Evolutionary conservation across 192 early-diverging fungal genomes (phyloP).

Genomic region (Backusella mclennaniae): DNA sequence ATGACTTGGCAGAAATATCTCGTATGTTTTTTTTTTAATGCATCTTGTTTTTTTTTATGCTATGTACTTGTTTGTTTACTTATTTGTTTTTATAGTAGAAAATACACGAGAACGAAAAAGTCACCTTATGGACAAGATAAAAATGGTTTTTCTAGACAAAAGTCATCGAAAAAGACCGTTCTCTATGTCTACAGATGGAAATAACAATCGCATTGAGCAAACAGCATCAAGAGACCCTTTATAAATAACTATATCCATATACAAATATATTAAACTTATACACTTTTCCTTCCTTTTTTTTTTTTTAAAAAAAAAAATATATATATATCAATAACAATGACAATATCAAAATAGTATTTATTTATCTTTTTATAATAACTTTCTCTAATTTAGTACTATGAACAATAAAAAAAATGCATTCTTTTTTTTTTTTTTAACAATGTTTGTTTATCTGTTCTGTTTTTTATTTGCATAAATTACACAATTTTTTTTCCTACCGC

Average conservation of each 20-base stretch:
- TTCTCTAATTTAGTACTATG: too few relatives aligned
- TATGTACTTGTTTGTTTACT: neutral
- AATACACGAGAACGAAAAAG: neutral
- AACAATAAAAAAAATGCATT: neutral
- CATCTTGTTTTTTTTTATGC: neutral
- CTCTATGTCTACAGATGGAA: constrained; percentile 14
- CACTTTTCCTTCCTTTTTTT: too few relatives aligned
- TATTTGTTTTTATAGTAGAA: neutral
- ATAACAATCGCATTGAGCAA: neutral
- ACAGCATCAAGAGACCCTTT: neutral
- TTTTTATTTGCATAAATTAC: neutral
- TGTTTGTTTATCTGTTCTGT: neutral
- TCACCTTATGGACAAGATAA: constrained; percentile 9
- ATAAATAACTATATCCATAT: neutral
- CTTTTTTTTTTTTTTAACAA: neutral
- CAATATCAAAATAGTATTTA: too few relatives aligned
- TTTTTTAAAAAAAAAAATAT: too few relatives aligned
- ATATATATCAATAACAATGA: neutral
- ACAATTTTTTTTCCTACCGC: neutral
- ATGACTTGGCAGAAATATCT: neutral
- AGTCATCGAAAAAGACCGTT: neutral
- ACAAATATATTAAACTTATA: neutral
- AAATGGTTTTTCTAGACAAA: constrained; percentile 16
- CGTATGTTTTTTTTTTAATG: neutral
- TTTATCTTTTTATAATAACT: too few relatives aligned